phyloP scores from a whole-genome alignment of 2,329 filamentous ascomycete species.

The Scytalidium lignicola region DNA sequence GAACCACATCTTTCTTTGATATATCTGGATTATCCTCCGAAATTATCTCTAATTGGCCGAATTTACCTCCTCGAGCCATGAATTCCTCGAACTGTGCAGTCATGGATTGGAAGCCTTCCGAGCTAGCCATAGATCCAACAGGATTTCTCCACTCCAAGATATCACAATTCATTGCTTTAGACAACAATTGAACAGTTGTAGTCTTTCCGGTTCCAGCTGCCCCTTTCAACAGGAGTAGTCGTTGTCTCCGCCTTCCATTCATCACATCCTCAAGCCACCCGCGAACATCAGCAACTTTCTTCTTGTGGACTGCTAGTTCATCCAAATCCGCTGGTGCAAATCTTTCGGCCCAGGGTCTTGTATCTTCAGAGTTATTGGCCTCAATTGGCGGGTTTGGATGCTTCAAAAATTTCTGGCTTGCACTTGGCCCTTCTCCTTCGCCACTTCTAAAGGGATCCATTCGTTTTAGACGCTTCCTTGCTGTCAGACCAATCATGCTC shows the following conservation, averaged over 20 bases:
- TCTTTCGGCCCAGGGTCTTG: slow-evolving; percentile 82
- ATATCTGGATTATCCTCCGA: slow-evolving; percentile 20
- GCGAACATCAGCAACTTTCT: slow-evolving; percentile 81
- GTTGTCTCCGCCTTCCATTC: slow-evolving; percentile 58
- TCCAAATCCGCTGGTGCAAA: slow-evolving; percentile 71
- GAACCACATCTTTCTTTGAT: slow-evolving; percentile 24
- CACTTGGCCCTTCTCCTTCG: slow-evolving; percentile 19
- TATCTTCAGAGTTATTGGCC: slow-evolving; percentile 36
- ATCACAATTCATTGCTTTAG: slow-evolving; percentile 69
- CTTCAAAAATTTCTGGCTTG: slow-evolving; percentile 49
- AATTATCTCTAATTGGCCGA: slow-evolving; percentile 60
- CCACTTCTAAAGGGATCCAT: slow-evolving; percentile 22
- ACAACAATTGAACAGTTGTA: slow-evolving; percentile 73
- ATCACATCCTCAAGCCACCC: slow-evolving; percentile 76
- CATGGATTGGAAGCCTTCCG: slow-evolving; percentile 62
- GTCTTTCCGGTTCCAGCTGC: slow-evolving; percentile 92
- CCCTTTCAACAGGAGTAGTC: slow-evolving; percentile 80
- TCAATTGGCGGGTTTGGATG: slow-evolving; percentile 28
- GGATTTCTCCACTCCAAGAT: slow-evolving; percentile 92
- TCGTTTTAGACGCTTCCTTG: slow-evolving; percentile 47
- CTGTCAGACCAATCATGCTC: slow-evolving; percentile 52
- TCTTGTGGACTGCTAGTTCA: slow-evolving; percentile 91
- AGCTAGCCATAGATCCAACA: slow-evolving; percentile 49
- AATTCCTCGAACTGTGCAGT: slow-evolving; percentile 90
- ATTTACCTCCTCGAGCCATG: slow-evolving; percentile 73